Evolutionary conservation across 164 flowering plant genomes (phyloP), one percentile per base, ranked within the genome.

Genomic region (Vitis labrusca): DNA sequence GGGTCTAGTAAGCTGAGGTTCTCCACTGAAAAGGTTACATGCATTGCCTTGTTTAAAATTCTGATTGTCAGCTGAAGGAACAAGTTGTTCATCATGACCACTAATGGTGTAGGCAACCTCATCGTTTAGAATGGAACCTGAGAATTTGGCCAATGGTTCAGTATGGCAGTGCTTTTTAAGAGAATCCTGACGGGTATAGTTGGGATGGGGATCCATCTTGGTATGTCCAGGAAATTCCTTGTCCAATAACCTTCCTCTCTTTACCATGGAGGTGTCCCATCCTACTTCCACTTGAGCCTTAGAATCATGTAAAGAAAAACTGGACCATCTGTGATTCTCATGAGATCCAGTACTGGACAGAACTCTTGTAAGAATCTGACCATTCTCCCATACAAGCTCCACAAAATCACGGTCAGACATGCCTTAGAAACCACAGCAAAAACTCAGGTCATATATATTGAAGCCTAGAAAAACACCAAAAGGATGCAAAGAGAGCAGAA

Each of bases 301-400:
- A 1, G 29, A 19, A 57, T 14, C 19, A 9, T 17, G 59, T 9
- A 23, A 57, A 57, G 59, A 57, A 53, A 53, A 2, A 16, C 59
- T 7, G 59, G 9, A 1, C 61, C 37, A 53, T 12, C 58, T 11
- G 16, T 63, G 37, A 56, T 16, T 52, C 37, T 48, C 59, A 29
- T 30, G 64, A 64, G 60, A 59, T 16, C 44, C 44, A 37, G 23
- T 23, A 59, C 14, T 58, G 37, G 70, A 37, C 11, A 12, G 16
- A 23, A 53, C 68, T 50, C 74, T 66, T n/a, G 27, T 14, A 16
- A 51, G 55, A 67, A 76, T 3, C 57, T 59, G 69, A 44, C 79
- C 75, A 68, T 71, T 54, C 63, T 71, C 75, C 72, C 79, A 71
- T 10, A 71, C 69, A 13, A 76, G 65, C 68, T 71, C 79, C 27